These are phyloP conservation scores for Daldinia caldariorum DNA, from an alignment of 495 filamentous ascomycete species.

Conservation along the genomic window DNA sequence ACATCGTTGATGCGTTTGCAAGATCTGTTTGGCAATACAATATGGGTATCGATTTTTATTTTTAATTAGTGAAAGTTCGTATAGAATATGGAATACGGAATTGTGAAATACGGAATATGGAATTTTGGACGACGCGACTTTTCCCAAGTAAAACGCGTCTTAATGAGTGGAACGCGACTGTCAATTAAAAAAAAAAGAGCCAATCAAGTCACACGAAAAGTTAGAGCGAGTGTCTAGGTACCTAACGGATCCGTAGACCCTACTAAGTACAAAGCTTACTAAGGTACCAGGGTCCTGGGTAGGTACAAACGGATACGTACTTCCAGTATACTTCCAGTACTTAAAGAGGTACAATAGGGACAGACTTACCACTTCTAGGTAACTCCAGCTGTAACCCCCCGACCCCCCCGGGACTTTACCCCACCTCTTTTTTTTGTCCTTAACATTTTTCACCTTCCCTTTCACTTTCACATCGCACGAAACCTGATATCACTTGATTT, in stretches of 20 bases:
- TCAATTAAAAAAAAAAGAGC: conserved; percentile 37
- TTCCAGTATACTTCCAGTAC: no score
- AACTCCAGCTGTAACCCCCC: no score
- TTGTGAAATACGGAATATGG: conserved; percentile 13
- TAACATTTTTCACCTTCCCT: no score
- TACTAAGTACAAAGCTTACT: neutral
- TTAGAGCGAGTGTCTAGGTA: neutral
- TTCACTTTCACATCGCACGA: neutral
- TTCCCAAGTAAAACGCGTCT: conserved; percentile 31
- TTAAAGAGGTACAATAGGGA: no score
- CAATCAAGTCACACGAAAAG: conserved; percentile 16
- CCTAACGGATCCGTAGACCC: no score
- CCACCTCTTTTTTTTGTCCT: neutral
- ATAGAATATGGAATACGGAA: conserved; percentile 13
- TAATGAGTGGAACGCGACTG: conserved; percentile 26
- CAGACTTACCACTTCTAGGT: no score
- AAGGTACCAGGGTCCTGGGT: no score
- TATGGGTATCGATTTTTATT: neutral
- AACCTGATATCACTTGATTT: neutral
- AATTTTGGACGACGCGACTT: conserved; percentile 35
- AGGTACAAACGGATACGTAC: no score
- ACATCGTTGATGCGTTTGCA: conserved; percentile 64
- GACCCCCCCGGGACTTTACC: neutral
- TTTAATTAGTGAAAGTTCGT: neutral
- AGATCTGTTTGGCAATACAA: neutral